Evolutionary conservation across 345 rosid species (phyloP), one percentile per base, ranked within the genome.

Genomic region (Diplotaxis tenuifolia): DNA sequence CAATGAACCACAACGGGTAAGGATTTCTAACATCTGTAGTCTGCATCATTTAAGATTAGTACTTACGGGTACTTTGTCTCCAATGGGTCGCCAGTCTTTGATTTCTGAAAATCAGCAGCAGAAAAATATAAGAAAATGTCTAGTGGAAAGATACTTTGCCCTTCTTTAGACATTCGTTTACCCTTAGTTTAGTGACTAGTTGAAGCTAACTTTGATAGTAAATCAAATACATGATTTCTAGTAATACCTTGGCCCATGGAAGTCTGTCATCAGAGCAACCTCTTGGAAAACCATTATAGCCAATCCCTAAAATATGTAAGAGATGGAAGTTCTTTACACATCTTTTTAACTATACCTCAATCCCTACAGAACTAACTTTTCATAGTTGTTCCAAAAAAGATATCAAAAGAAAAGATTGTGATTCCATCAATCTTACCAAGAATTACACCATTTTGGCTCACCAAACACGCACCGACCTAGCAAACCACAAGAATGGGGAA

Each of bases 201-300:
- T 31, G 61, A 74, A 32, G 40, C 7, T 21, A 58, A 16, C 9
- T 40, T 66, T 0, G 20, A 57, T 29, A 15, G 23, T 15, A 47
- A 47, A 23, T 25, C 23, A 25, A 27, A 47, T 15, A 47, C 23
- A 47, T 20, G 14, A 38, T n/a, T 45, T 45, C 6, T 45, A 19
- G 19, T 62, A 16, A 20, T 80, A 89, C 97, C 96, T 91, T 94
- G 68, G 97, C 96, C 98, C 98, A 94, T 14, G 98, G 96, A 84
- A 94, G 97, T 76, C 71, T 83, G 75, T 91, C 98, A 82, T 94
- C 98, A 1, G 98, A 91, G 77, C 98, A 94, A 63, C 98, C 98
- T 83, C 98, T 86, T 28, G 97, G 97, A 88, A 94, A 91, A 54
- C 98, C 98, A 82, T 91, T 94, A 75, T 94, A 94, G 75, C 98